Base-by-base conservation (phyloP, 2,329 filamentous ascomycete genomes). In the Epichloe typhina region DNA sequence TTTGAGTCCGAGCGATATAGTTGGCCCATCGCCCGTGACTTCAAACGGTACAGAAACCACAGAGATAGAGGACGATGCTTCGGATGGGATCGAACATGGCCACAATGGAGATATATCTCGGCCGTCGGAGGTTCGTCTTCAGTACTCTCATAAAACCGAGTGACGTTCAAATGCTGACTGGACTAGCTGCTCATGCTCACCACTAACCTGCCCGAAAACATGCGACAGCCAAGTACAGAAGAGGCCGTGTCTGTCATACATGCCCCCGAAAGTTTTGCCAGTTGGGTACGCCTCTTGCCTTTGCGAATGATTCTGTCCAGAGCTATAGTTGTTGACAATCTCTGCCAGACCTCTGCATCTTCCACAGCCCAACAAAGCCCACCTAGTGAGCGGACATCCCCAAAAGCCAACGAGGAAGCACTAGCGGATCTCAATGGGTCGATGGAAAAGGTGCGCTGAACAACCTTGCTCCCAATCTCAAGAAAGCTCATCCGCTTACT, bases 211-310 rank as follows among this genome's bases (percentile, higher is more conserved):
- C 68, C 79, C 3, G 77, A 80, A 41, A 70, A 74, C 53, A 60
- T 83, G 64, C 71, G 82, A 62, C 74, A 75, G 48, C 69, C 71
- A 49, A 76, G 77, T 23, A 82, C 82, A 54, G 88, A 95, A 57
- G 88, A 90, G 57, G 84, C 88, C 23, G 77, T 88, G 49, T 96
- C 90, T 1, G 90, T 95, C 50, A 95, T 96, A 58, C 90, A 95
- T 72, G 88, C 87, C 15, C 89, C 90, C 0, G 76, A 88, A 56
- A 87, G 84, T 54, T 96, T 93, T 66, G 77, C 80, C 51, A 79
- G 79, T 58, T 95, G 93, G 78, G 87, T 93, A 65, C 62, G 78
- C 64, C 41, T 19, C 26, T 51, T 36, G 13, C 26, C 26, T 33
- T n/a, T 21, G 31, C 4, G 11, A 15, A 23, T 12, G 13, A 19